A percentile compares a stretch with the other conserved stretches of the same genome.
These are phyloP conservation scores for Candida anglica DNA, from an alignment of 805 yeast genomes.

Conservation along the genomic window DNA sequence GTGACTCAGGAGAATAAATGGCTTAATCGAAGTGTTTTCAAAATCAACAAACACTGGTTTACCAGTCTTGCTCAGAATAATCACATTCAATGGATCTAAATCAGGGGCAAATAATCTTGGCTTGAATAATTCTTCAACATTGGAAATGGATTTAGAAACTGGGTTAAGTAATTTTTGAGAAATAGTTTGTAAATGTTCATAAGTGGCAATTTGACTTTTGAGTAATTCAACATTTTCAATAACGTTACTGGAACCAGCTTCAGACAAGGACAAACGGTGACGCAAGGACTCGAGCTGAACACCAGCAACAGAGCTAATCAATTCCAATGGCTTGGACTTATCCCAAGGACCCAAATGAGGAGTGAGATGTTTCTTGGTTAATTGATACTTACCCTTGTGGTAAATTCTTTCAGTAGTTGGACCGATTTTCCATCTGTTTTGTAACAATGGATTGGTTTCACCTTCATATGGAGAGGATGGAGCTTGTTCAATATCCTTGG, in stretches of 20 bases:
- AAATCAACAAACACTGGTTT: slow-evolving; percentile 67
- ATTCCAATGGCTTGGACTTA: slow-evolving; percentile 51
- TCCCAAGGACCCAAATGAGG: slow-evolving; percentile 77
- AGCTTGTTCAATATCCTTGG: slow-evolving; percentile 56
- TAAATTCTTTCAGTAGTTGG: slow-evolving; percentile 79
- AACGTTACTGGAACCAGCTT: slow-evolving; percentile 48
- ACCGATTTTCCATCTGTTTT: slow-evolving; percentile 83
- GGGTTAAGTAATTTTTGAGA: slow-evolving; percentile 59
- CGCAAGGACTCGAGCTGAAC: slow-evolving; percentile 63
- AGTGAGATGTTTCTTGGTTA: slow-evolving; percentile 47
- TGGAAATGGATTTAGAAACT: slow-evolving; percentile 52
- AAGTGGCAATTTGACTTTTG: slow-evolving; percentile 53
- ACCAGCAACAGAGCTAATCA: slow-evolving; percentile 60
- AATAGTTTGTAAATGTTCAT: slow-evolving; percentile 52
- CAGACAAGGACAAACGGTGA: slow-evolving; percentile 49
- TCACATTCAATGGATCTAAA: slow-evolving; percentile 84
- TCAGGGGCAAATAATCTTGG: slow-evolving; percentile 81
- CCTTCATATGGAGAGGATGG: slow-evolving; percentile 54
- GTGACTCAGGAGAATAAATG: slow-evolving; percentile 71
- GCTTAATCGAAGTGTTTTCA: slow-evolving; percentile 77
- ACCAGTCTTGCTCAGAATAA: slow-evolving; percentile 32
- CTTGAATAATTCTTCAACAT: slow-evolving; percentile 55
- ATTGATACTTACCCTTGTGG: slow-evolving; percentile 60
- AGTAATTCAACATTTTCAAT: slow-evolving; percentile 41
- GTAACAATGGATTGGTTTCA: slow-evolving; percentile 51